Percentiles rank a stretch among this genome's conserved stretches.
Evolutionary conservation across 345 rosid species (phyloP).

Genomic region (Populus euphratica): DNA sequence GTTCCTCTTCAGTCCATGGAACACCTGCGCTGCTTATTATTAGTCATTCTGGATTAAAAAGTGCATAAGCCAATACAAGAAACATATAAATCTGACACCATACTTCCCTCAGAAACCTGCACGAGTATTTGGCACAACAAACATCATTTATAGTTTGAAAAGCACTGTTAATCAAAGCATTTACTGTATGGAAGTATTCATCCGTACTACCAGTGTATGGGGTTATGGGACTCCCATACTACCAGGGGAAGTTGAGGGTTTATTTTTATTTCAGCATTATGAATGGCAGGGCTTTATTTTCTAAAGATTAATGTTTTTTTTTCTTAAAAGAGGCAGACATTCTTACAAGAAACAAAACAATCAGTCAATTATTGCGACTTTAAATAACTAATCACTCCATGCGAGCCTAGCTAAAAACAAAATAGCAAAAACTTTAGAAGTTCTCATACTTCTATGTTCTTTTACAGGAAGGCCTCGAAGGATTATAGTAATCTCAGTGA

Average conservation of each 20-base stretch:
- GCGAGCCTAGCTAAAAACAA: not conserved
- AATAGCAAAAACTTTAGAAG: not conserved
- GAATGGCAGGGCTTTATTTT: not conserved
- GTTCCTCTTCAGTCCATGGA: constrained; percentile 39
- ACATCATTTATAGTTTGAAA: not conserved
- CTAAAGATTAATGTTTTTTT: not conserved
- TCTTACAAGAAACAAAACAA: not conserved
- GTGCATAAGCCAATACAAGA: not conserved
- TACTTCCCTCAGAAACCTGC: not conserved
- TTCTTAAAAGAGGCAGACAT: not conserved
- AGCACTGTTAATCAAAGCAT: not conserved
- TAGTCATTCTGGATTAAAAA: constrained; percentile 2
- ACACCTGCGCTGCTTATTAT: constrained; percentile 17
- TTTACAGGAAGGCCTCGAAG: not conserved
- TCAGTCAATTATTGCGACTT: not conserved
- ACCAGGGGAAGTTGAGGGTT: not conserved
- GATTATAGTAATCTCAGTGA: not conserved
- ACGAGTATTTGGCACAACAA: too few species aligned
- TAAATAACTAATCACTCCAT: not conserved
- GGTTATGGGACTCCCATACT: not conserved
- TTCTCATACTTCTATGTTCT: not conserved
- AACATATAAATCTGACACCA: not conserved
- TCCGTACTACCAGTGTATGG: not conserved
- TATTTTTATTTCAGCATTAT: not conserved
- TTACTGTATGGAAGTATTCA: not conserved